These are phyloP conservation scores for Scopulariopsis brevicaulis DNA, from an alignment of 2,329 filamentous ascomycete species.

Conservation along the genomic window DNA sequence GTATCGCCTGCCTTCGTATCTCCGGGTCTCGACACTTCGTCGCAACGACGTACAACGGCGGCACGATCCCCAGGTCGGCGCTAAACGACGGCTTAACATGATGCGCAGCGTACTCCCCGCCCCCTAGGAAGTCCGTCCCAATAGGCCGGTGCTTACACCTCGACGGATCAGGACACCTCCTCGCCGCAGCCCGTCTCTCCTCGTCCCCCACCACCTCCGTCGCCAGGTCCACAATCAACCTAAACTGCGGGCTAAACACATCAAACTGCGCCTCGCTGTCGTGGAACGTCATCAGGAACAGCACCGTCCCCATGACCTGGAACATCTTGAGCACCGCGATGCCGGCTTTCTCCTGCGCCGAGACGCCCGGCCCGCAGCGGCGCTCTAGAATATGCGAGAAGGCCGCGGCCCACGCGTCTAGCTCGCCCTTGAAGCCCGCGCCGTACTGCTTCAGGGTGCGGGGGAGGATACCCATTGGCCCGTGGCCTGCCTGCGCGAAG, in stretches of 20 bases:
- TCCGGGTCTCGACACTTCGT: constrained; percentile 51
- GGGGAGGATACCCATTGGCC: constrained; percentile 41
- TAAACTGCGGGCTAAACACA: constrained; percentile 37
- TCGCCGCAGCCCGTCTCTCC: constrained; percentile 36
- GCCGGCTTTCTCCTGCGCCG: constrained; percentile 43
- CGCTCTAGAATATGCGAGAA: constrained; percentile 43
- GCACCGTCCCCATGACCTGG: constrained; percentile 43
- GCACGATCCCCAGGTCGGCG: constrained; percentile 51
- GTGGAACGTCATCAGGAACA: constrained; percentile 50
- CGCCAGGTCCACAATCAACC: constrained; percentile 43
- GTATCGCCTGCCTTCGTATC: constrained; percentile 48
- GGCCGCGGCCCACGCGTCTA: constrained; percentile 42
- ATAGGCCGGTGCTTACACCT: constrained; percentile 28
- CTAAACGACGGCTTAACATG: constrained; percentile 53
- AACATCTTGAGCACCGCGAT: constrained; percentile 53
- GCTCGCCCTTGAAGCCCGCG: constrained; percentile 31
- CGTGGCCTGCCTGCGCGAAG: constrained; percentile 30
- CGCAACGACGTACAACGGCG: constrained; percentile 53
- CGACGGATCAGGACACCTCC: constrained; percentile 29
- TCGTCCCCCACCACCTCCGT: constrained; percentile 48
- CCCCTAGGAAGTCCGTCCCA: constrained; percentile 22
- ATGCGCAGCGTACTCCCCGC: constrained; percentile 28
- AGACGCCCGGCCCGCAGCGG: constrained; percentile 34
- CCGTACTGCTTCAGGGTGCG: constrained; percentile 34
- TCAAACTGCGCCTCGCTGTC: constrained; percentile 49